Base-by-base conservation (phyloP, 495 filamentous ascomycete species). In the Antarctomyces pellizariae region DNA sequence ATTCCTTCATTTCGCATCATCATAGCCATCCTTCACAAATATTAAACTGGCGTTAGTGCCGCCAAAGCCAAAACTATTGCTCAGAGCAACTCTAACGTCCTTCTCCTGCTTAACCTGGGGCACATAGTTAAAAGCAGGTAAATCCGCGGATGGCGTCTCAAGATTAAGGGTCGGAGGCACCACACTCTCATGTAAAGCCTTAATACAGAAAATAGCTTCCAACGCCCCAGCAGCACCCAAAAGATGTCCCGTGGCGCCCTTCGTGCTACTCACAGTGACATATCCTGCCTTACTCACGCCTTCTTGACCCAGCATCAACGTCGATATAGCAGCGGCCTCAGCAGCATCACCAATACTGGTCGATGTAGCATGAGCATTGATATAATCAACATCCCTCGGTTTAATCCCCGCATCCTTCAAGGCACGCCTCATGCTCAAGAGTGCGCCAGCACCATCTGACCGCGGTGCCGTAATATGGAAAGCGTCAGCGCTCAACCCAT, bases 41-140 rank as follows among this genome's bases (percentile, higher is more conserved):
- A 80, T 84, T 22, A 97, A 52, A 34, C 64, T 77, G 23, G 83
- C 83, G 53, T 95, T 95, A 5, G 86, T 97, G 16, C 86, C 86
- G 6, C 86, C 86, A 54, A 97, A 97, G 1, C 86, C 86, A 57
- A 97, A 97, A 42, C 84, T 95, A 41, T 97, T 97, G 11, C 77
- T 80, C 38, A 97, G 35, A 17, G 72, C 73, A 14, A 83, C 75
- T 31, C 72, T 57, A 13, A 93, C 67, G 6, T 53, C 32, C 36
- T 67, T 67, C 15, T 71, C 44, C 42, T 93, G 83, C 2, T 75
- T 57, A 16, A 55, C 34, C 1, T 67, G 54, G 0, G 80, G 68
- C 2, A 89, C 68, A 50, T 90, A 84, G 47, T 97, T 93, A n/a
- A n/a, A n/a, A n/a, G 55, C 79, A 91, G 29, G 71, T 56, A 26